Evolutionary conservation across 441 rosid genomes (phyloP).

Genomic region (Syzygium malaccense): DNA sequence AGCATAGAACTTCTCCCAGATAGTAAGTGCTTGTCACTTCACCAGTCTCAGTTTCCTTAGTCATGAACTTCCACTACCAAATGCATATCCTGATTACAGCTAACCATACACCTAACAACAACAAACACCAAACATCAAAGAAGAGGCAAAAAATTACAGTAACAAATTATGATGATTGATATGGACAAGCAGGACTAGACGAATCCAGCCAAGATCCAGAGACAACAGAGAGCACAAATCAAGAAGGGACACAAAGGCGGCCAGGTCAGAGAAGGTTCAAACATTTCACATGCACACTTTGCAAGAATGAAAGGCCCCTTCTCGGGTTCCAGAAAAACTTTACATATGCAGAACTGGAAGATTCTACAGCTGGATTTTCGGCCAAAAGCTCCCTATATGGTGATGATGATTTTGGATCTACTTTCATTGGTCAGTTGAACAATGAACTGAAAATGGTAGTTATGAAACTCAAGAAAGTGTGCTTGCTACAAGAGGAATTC

Average conservation of each 20-base stretch:
- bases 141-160: background rate
- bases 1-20: conserved; percentile 3
- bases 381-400: conserved; percentile 25
- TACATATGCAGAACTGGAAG: conserved; percentile 27
- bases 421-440: conserved; percentile 25
- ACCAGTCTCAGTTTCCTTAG: background rate
- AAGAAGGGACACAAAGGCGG: background rate
- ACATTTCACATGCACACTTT: background rate
- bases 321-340: background rate
- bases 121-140: background rate
- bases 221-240: background rate
- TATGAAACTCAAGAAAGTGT: conserved; percentile 9
- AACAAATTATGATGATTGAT: background rate
- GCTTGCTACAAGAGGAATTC: conserved; percentile 13
- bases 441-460: conserved; percentile 22
- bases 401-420: conserved; percentile 52
- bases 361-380: conserved; percentile 49
- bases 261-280: background rate
- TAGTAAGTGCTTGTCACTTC: conserved; percentile 9
- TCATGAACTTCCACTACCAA: background rate
- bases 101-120: background rate
- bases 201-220: conserved; percentile 2
- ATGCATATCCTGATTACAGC: background rate
- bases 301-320: background rate
- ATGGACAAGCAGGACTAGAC: background rate